Percentiles rank a stretch among this genome's conserved stretches.
These are phyloP conservation scores for Orychophragmus violaceus DNA, from an alignment of 345 rosid genomes.

Conservation along the genomic window DNA sequence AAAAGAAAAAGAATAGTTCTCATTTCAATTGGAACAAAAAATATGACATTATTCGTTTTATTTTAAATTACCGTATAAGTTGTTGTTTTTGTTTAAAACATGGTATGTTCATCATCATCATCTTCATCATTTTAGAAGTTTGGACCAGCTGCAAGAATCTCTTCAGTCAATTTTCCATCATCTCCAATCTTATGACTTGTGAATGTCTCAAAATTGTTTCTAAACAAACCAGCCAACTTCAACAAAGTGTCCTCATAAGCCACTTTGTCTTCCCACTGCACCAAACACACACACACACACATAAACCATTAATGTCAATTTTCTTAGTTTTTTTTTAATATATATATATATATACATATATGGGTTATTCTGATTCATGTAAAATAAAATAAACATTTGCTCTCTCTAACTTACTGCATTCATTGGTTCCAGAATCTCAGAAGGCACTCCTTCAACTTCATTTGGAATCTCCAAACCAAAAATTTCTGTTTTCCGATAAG, in stretches of 20 bases:
- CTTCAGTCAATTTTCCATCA: constrained; percentile 58
- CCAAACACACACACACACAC: background rate
- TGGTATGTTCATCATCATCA: background rate
- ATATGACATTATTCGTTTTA: background rate
- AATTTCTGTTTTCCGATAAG: constrained; percentile 57
- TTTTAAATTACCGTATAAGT: background rate
- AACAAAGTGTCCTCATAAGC: constrained; percentile 65
- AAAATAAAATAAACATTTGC: background rate
- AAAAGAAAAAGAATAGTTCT: constrained; percentile 3
- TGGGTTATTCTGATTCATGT: background rate
- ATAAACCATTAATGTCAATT: background rate
- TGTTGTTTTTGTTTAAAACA: background rate
- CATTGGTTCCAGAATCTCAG: constrained; percentile 73
- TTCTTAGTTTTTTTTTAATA: too few species aligned
- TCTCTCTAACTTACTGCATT: constrained; percentile 55
- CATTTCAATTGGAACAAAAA: background rate
- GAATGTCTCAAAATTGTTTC: constrained; percentile 70
- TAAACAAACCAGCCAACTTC: constrained; percentile 84
- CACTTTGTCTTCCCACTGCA: constrained; percentile 74
- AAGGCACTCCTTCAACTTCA: constrained; percentile 74
- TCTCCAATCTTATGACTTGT: constrained; percentile 72
- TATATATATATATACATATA: too few species aligned
- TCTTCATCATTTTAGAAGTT: constrained; percentile 27
- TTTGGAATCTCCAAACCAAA: constrained; percentile 85
- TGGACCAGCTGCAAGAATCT: constrained; percentile 89